Conservation (phyloP, 1,284 basidiomycete genomes). For the Cystobasidiaceae sp. region DNA sequence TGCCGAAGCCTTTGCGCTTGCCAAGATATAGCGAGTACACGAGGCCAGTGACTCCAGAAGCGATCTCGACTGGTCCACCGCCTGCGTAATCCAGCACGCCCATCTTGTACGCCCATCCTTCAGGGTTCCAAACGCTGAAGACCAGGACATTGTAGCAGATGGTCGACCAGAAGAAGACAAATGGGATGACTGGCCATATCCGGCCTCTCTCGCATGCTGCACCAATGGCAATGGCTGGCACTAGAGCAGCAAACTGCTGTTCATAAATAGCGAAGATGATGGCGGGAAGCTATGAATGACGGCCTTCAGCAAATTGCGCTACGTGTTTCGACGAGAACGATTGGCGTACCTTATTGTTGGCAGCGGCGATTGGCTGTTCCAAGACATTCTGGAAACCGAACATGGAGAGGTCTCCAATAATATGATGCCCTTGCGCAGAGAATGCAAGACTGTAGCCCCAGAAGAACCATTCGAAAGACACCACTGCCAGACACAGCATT, state of each 20-base stretch:
- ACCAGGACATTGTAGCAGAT: background rate
- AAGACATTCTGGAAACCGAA: constrained; percentile 80
- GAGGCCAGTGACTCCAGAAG: constrained; percentile 2
- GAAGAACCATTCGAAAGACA: constrained; percentile 58
- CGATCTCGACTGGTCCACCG: constrained; percentile 27
- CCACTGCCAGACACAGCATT: constrained; percentile 56
- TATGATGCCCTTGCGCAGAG: constrained; percentile 44
- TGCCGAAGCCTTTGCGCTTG: background rate
- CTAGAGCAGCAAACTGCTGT: constrained; percentile 80
- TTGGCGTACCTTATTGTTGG: constrained; percentile 41
- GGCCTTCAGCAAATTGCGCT: background rate
- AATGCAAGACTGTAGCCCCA: constrained; percentile 53
- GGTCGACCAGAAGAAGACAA: background rate
- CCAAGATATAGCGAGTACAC: constrained; percentile 21
- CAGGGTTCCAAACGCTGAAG: background rate
- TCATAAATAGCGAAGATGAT: constrained; percentile 85
- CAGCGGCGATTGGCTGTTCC: constrained; percentile 67
- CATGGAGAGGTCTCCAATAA: constrained; percentile 58
- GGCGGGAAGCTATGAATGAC: constrained; percentile 58
- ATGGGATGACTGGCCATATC: constrained; percentile 56
- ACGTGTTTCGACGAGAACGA: background rate
- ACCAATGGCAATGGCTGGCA: constrained; percentile 54
- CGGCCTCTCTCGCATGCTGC: constrained; percentile 87
- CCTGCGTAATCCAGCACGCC: constrained; percentile 24
- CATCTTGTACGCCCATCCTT: constrained; percentile 17